A percentile compares a stretch with the other conserved stretches of the same genome.
These are phyloP conservation scores for Umbelopsis ramanniana DNA, from an alignment of 192 early-diverging fungal genomes.

Conservation along the genomic window DNA sequence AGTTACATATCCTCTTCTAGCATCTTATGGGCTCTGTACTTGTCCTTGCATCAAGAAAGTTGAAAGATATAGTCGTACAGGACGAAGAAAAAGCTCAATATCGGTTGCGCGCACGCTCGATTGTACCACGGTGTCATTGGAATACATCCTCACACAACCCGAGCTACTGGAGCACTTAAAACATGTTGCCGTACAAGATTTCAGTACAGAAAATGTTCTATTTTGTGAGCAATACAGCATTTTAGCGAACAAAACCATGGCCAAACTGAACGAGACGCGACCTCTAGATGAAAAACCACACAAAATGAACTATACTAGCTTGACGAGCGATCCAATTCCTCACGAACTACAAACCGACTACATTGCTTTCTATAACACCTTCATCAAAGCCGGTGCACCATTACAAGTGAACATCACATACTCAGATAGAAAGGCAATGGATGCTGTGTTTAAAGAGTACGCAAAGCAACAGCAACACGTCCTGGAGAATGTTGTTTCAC, in stretches of 20 bases:
- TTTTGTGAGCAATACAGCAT: slow-evolving; percentile 28
- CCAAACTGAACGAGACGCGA: background rate
- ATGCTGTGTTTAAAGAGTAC: background rate
- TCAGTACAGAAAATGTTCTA: slow-evolving; percentile 31
- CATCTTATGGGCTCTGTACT: slow-evolving; percentile 1
- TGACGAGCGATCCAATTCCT: background rate
- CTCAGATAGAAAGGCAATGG: slow-evolving; percentile 15
- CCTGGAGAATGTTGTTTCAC: background rate
- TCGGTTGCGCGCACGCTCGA: background rate
- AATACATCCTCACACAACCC: slow-evolving; percentile 2
- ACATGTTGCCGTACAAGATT: slow-evolving; percentile 28
- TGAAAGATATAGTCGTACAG: background rate
- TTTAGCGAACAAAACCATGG: background rate
- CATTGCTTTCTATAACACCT: slow-evolving; percentile 30
- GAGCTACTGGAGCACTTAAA: slow-evolving; percentile 8
- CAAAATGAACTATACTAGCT: background rate
- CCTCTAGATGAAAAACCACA: background rate
- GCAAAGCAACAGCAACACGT: background rate
- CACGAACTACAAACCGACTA: background rate
- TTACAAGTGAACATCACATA: slow-evolving; percentile 32
- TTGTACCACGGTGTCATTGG: slow-evolving; percentile 17
- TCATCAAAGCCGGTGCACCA: slow-evolving; percentile 16
- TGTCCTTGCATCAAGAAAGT: no score
- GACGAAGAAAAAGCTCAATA: background rate
- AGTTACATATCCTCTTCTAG: background rate